Conservation (phyloP, 2,329 filamentous ascomycete species). For the Aspergillus sojae region DNA sequence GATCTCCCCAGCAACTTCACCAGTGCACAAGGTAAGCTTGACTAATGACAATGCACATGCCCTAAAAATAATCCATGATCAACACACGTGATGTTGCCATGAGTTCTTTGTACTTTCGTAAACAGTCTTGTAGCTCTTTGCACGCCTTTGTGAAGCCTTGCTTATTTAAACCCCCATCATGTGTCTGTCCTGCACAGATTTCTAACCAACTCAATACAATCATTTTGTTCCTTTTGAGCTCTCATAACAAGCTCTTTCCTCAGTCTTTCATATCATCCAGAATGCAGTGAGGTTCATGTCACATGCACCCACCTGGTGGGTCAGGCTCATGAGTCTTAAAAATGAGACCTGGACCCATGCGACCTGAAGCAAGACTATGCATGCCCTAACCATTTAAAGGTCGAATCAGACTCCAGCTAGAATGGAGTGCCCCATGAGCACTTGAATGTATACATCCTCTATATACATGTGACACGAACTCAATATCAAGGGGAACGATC, state of each 20-base stretch:
- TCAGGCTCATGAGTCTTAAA: not conserved
- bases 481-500: not conserved
- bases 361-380: not conserved
- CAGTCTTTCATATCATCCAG: not conserved
- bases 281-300: not conserved
- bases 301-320: not conserved
- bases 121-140: not conserved
- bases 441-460: not conserved
- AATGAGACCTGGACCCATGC: not conserved
- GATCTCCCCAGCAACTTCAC: not conserved
- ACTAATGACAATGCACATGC: not conserved
- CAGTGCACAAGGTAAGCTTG: not conserved
- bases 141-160: not conserved
- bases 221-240: not conserved
- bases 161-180: not conserved
- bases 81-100: not conserved
- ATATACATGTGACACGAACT: not conserved
- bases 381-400: not conserved
- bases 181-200: not conserved
- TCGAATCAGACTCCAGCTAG: not conserved
- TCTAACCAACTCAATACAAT: not conserved
- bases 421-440: not conserved
- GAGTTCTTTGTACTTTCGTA: not conserved
- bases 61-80: not conserved
- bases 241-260: not conserved